Evolutionary conservation across 106 monocot genomes (phyloP), one percentile per base, ranked within the genome.

Genomic region (Amphibolis antarctica): DNA sequence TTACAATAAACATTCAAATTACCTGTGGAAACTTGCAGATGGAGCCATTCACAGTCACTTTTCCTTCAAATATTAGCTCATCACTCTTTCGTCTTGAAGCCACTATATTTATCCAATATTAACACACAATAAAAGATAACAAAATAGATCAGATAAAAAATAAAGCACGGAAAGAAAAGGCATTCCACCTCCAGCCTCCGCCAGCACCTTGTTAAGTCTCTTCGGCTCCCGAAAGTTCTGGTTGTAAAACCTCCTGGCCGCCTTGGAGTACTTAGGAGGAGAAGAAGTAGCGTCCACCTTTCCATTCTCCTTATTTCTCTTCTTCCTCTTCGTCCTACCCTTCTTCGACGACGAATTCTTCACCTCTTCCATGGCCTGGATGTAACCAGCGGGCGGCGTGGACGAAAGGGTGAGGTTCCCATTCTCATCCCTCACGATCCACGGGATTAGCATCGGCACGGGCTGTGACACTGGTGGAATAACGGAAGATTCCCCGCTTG

Each of bases 231-330:
- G 77, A 36, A 98, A 70, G 44, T 75, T 80, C 67, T 87, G 54
- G 44, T 98, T 98, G 46, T 98, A 98, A 27, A 83, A 98, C 77
- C 91, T 91, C 67, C 98, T 87, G 1, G 98, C 98, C 1, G 98
- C 91, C 80, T 91, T 98, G 12, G 98, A 98, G 60, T 82, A 85
- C 66, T 77, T 76, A 0, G 98, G 91, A 17, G 62, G 74, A 21
- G 29, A 25, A 0, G 69, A 59, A 49, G 71, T 52, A 9, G 63
- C 23, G 1, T 66, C 49, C 5, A 1, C 60, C 42, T 26, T 0
- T 52, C 55, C 23, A 61, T 12, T 21, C 53, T n/a, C 29, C 22
- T 71, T 77, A 42, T 66, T 66, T 23, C 17, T 44, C 29, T 47
- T 29, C n/a, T 27, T 50, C 21, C 19, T 30, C 56, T 62, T 68